Conservation (phyloP, 2,329 filamentous ascomycete genomes). For the Gnomoniopsis smithogilvyi region DNA sequence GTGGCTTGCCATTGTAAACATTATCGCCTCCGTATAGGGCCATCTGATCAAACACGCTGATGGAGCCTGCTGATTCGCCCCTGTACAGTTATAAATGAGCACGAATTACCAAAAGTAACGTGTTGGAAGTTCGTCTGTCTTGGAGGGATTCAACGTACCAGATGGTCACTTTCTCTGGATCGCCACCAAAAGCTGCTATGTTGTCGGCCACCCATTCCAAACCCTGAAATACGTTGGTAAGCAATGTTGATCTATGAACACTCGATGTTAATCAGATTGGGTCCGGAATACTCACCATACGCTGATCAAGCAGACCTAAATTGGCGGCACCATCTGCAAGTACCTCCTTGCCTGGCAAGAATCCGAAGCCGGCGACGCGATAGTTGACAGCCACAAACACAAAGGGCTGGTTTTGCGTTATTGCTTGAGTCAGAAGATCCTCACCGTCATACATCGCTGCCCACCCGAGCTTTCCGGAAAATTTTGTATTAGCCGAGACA, state of each 20-base stretch:
- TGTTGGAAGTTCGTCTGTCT: neutral
- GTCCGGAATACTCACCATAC: slow-evolving; percentile 69
- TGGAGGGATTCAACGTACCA: slow-evolving; percentile 48
- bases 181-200: slow-evolving; percentile 74
- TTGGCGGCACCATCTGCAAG: slow-evolving; percentile 66
- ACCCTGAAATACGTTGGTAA: neutral
- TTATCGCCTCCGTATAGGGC: slow-evolving; percentile 68
- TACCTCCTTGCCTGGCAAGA: slow-evolving; percentile 66
- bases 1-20: slow-evolving; percentile 68
- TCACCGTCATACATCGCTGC: slow-evolving; percentile 51
- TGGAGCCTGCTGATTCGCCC: slow-evolving; percentile 66
- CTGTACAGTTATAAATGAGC: neutral
- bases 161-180: slow-evolving; percentile 74
- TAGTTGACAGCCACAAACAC: slow-evolving; percentile 78
- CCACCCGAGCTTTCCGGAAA: slow-evolving; percentile 37
- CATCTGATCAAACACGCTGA: slow-evolving; percentile 76
- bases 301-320: slow-evolving; percentile 69
- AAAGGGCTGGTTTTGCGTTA: slow-evolving; percentile 57
- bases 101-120: neutral
- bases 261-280: neutral
- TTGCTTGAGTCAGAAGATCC: slow-evolving; percentile 42
- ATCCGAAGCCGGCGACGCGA: slow-evolving; percentile 71
- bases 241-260: neutral
- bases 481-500: neutral
- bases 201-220: slow-evolving; percentile 56